Evolutionary conservation across 1,284 basidiomycete genomes (phyloP).

Genomic region (Malassezia nana): DNA sequence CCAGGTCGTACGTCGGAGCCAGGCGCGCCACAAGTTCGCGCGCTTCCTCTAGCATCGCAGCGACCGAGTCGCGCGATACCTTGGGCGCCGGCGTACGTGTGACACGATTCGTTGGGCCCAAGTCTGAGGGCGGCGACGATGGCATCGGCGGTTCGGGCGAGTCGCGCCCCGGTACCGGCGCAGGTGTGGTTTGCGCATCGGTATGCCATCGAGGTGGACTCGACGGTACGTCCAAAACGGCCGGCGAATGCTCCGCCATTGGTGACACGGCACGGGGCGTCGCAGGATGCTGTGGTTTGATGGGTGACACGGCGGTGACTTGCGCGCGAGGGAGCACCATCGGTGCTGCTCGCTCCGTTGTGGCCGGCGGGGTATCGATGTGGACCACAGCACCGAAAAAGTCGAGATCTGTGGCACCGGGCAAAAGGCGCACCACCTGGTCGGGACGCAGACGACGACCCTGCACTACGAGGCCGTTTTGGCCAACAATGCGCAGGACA

Average conservation of each 20-base stretch:
- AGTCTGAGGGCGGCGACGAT: too few relatives aligned
- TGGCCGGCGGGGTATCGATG: conserved; percentile 12
- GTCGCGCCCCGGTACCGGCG: not conserved
- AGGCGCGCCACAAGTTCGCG: conserved; percentile 25
- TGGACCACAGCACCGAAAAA: conserved; percentile 35
- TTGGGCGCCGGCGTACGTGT: not conserved
- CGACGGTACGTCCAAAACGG: conserved; percentile 1
- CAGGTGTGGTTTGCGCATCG: not conserved
- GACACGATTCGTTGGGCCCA: too few relatives aligned
- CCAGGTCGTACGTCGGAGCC: conserved; percentile 41
- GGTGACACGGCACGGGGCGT: not conserved
- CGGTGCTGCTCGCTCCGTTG: conserved; percentile 15
- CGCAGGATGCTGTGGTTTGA: conserved; percentile 12
- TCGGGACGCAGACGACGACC: conserved; percentile 38
- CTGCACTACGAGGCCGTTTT: conserved; percentile 44
- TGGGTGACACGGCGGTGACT: conserved; percentile 22
- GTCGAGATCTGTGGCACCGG: conserved; percentile 29
- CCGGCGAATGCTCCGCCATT: conserved; percentile 15
- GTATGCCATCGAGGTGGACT: conserved; percentile 1
- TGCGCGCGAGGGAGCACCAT: conserved; percentile 1
- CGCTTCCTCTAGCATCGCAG: not conserved
- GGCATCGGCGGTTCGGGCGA: not conserved
- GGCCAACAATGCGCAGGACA: conserved; percentile 38
- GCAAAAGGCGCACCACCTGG: conserved; percentile 30
- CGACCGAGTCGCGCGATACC: not conserved